These are phyloP conservation scores for Coprinellus micaceus DNA, from an alignment of 768 basidiomycete genomes.

Conservation along the genomic window DNA sequence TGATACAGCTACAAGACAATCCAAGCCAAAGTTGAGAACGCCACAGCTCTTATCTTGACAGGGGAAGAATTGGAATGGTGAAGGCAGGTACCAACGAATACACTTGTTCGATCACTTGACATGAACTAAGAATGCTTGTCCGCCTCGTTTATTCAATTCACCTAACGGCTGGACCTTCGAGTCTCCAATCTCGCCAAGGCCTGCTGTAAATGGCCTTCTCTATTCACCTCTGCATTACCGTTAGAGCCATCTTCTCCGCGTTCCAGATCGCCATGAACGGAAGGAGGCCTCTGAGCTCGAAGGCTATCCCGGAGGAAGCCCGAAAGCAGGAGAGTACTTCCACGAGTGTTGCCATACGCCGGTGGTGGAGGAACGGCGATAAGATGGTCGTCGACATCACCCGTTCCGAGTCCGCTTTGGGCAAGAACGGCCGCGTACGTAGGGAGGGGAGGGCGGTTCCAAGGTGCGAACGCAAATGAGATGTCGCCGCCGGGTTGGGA, in stretches of 20 bases:
- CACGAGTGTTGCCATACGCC: slow-evolving; percentile 72
- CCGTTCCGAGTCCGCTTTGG: slow-evolving; percentile 65
- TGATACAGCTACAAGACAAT: no score
- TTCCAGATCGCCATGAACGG: slow-evolving; percentile 26
- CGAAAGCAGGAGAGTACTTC: slow-evolving; percentile 57
- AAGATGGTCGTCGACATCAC: slow-evolving; percentile 68
- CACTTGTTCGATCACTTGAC: not conserved
- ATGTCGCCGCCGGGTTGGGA: slow-evolving; percentile 20
- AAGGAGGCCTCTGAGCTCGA: slow-evolving; percentile 44
- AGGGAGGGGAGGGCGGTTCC: slow-evolving; percentile 68
- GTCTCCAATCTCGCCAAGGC: slow-evolving; percentile 41
- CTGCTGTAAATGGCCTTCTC: slow-evolving; percentile 52
- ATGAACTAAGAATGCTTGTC: not conserved
- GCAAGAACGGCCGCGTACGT: slow-evolving; percentile 70
- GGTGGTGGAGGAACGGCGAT: slow-evolving; percentile 71
- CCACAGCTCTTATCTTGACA: no score
- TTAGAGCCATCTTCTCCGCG: slow-evolving; percentile 39
- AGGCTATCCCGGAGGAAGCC: slow-evolving; percentile 48
- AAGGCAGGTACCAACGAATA: no score
- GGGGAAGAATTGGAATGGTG: no score
- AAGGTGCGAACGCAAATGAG: slow-evolving; percentile 52
- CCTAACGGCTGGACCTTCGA: not conserved
- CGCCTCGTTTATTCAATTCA: not conserved
- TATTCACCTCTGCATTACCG: slow-evolving; percentile 34
- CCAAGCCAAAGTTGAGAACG: no score